Evolutionary conservation across 139 green algal species (phyloP).

Genomic region (Coelastrella sp.): DNA sequence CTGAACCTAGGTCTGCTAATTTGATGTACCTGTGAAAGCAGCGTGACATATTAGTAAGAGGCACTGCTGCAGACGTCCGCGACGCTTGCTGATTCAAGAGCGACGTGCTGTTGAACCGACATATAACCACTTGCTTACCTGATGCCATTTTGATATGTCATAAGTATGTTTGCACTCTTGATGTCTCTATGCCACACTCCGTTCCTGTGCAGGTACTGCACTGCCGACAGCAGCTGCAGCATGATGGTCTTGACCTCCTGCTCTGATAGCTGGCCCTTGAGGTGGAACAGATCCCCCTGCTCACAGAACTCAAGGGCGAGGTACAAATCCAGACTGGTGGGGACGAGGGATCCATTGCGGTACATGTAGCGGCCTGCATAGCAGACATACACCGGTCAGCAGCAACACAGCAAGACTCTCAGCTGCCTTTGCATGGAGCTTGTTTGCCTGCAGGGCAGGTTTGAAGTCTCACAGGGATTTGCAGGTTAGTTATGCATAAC

Average conservation of each 20-base stretch:
- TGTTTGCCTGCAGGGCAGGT: too few relatives aligned
- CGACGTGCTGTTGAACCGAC: not conserved
- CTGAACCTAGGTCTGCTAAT: constrained; percentile 89
- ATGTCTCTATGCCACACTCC: constrained; percentile 93
- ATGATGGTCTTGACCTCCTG: constrained; percentile 79
- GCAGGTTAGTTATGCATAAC: too few relatives aligned
- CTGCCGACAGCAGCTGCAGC: constrained; percentile 72
- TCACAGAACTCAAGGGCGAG: constrained; percentile 83
- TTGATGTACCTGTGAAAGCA: constrained; percentile 52
- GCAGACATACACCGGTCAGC: not conserved
- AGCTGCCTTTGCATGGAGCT: too few relatives aligned
- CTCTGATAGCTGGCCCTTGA: constrained; percentile 67
- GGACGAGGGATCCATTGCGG: constrained; percentile 74
- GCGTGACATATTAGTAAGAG: too few relatives aligned
- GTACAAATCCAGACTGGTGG: constrained; percentile 86
- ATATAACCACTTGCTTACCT: not conserved
- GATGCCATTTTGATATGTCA: constrained; percentile 53
- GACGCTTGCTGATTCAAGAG: too few relatives aligned
- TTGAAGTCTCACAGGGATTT: too few relatives aligned
- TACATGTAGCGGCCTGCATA: constrained; percentile 66
- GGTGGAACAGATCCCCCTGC: constrained; percentile 73
- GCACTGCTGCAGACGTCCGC: too few relatives aligned
- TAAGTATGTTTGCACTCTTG: constrained; percentile 91
- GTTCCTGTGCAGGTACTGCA: constrained; percentile 82
- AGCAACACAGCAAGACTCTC: too few relatives aligned